Base-by-base conservation (phyloP, 116 monocot genomes). In the Trichopus zeylanicus region DNA sequence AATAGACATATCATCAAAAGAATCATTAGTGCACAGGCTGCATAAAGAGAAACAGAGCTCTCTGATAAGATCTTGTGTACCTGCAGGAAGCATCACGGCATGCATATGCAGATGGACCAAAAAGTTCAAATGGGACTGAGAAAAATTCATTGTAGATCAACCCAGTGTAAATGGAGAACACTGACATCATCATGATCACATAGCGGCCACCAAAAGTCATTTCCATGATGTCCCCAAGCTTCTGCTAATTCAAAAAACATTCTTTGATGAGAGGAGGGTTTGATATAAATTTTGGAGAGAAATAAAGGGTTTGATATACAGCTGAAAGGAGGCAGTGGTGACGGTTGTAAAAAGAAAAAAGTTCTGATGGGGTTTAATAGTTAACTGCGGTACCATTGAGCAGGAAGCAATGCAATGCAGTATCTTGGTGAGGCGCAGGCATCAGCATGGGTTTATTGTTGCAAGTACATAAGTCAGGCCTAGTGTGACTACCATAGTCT, bases 141-240 rank as follows among this genome's bases (percentile, higher is more conserved):
- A 99, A 99, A 63, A 99, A 99, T 55, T 99, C 99, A 65, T 99
- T 99, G 57, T 99, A 99, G 61, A 99, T 75, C 67, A 99, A 70
- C 64, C 99, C 99, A 15, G 99, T 99, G 68, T 99, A 99, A 24
- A 99, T 92, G 46, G 99, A 99, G 64, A 88, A 99, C 3, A 99
- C 25, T 64, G 85, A 68, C 99, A 99, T 99, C 86, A 99, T 78
- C 69, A 99, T 19, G 61, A 99, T 83, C 13, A 99, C 86, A 79
- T 99, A 99, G 31, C 99, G 92, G 22, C 99, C 99, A 35, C 99
- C 86, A 70, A 89, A 99, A 53, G 81, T 81, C 99, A 99, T 99
- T 66, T 99, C 92, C 69, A 76, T 88, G 39, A 99, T 99, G 63
- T 99, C 99, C 61, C 89, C 88, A 69, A 99, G 92, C 46, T 99